Percentiles rank a stretch among this genome's conserved stretches.
Conservation (phyloP, 192 early-diverging fungal genomes). For the Rhizoclosmatium sp. region DNA sequence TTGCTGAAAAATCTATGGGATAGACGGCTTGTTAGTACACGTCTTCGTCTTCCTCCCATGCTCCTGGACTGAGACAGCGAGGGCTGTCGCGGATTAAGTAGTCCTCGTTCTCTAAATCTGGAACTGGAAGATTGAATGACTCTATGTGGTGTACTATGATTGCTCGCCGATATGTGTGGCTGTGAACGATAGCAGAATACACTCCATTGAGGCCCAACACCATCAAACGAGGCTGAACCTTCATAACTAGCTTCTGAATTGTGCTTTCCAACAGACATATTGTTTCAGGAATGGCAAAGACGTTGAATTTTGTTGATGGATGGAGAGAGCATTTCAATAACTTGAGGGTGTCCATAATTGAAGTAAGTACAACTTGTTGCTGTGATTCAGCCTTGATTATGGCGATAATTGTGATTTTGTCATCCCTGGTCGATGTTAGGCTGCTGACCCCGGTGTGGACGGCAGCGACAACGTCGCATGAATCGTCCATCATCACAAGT, state of each 20-base stretch:
- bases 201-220: not conserved
- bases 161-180: not conserved
- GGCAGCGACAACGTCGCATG: not conserved
- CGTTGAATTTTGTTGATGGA: not conserved
- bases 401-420: not conserved
- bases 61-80: not conserved
- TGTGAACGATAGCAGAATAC: not conserved
- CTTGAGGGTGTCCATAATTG: not conserved
- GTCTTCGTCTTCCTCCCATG: not conserved
- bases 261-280: not conserved
- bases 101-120: not conserved
- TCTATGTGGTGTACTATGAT: not conserved
- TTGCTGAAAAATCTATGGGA: not conserved
- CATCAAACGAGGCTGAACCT: not conserved
- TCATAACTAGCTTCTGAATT: not conserved
- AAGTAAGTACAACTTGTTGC: not conserved
- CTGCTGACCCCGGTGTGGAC: not conserved
- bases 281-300: not conserved
- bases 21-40: not conserved
- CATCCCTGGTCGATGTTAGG: not conserved
- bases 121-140: not conserved
- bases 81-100: not conserved
- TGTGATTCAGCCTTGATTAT: not conserved
- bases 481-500: not conserved
- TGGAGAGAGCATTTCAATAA: not conserved